Percentiles rank a stretch among this genome's conserved stretches.
Evolutionary conservation across 139 green algal species (phyloP).

Genomic region (Desmodesmus armatus): DNA sequence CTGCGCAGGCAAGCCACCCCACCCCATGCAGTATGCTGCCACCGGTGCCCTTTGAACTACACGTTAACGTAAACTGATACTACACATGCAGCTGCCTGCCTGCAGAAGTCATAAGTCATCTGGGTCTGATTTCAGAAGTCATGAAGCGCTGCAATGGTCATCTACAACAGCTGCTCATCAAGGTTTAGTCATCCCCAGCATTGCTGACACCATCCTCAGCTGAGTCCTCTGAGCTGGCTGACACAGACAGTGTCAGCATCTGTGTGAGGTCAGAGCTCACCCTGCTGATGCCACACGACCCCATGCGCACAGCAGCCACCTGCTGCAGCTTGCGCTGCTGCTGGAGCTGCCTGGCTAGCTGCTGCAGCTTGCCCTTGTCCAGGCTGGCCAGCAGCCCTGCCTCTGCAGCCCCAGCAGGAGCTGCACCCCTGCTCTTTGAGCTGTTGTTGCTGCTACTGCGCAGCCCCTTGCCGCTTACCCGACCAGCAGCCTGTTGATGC

Average conservation of each 20-base stretch:
- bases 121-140: too few species aligned
- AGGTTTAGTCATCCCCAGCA: too few species aligned
- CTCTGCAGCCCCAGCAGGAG: too few species aligned
- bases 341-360: not conserved
- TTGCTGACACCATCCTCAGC: not conserved
- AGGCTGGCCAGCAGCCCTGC: too few species aligned
- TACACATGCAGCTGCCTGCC: too few species aligned
- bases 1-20: too few species aligned
- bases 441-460: not conserved
- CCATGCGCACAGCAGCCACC: not conserved
- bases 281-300: not conserved
- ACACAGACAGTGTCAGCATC: constrained; percentile 19
- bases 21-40: too few species aligned
- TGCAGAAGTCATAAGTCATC: too few species aligned
- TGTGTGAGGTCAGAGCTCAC: constrained; percentile 12
- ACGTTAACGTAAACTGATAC: too few species aligned
- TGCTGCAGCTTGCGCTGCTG: not conserved
- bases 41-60: too few species aligned
- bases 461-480: not conserved
- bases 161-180: too few species aligned
- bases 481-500: not conserved
- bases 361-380: constrained; percentile 30
- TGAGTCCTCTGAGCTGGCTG: not conserved
- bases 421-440: not conserved
- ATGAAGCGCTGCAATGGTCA: too few species aligned